phyloP scores from a whole-genome alignment of 352 stramenopile genomes.

The Phytophthora chlamydospora region DNA sequence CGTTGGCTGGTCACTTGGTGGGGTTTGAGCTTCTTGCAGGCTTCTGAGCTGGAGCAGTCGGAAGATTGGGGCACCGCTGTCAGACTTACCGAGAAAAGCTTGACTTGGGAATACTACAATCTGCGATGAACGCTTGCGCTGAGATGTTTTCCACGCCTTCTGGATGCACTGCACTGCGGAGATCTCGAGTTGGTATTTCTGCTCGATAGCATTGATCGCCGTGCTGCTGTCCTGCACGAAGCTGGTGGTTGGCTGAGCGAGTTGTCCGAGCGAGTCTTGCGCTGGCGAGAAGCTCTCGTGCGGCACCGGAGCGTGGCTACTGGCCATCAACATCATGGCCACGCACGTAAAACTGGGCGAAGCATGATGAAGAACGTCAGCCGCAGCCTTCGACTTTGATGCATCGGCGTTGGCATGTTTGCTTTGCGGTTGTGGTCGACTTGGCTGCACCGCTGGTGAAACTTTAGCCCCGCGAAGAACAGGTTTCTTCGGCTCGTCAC shows the following conservation, averaged over 20 bases:
- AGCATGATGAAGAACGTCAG: not conserved
- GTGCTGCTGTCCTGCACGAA: conserved; percentile 7
- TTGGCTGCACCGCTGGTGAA: not conserved
- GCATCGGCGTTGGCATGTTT: not conserved
- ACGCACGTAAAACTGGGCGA: conserved; percentile 45
- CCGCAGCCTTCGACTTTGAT: not conserved
- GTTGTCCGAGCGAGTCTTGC: not conserved
- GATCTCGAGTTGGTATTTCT: conserved; percentile 10
- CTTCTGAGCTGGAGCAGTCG: conserved; percentile 7
- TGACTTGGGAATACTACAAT: not conserved
- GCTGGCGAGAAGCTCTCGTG: conserved; percentile 7
- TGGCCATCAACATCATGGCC: conserved; percentile 49
- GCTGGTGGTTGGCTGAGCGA: not conserved
- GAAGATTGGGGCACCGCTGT: conserved; percentile 8
- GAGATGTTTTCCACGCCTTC: conserved; percentile 28
- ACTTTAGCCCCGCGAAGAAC: not conserved
- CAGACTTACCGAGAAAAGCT: not conserved
- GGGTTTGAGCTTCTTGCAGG: conserved; percentile 1
- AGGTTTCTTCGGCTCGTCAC: conserved; percentile 14
- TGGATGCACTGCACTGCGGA: conserved; percentile 39
- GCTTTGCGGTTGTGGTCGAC: not conserved
- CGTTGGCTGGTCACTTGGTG: not conserved
- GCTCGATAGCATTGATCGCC: conserved; percentile 13
- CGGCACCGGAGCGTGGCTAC: conserved; percentile 21
- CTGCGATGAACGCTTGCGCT: conserved; percentile 2